phyloP scores from a whole-genome alignment of 2,329 filamentous ascomycete genomes.

The Stachybotrys echinatus region DNA sequence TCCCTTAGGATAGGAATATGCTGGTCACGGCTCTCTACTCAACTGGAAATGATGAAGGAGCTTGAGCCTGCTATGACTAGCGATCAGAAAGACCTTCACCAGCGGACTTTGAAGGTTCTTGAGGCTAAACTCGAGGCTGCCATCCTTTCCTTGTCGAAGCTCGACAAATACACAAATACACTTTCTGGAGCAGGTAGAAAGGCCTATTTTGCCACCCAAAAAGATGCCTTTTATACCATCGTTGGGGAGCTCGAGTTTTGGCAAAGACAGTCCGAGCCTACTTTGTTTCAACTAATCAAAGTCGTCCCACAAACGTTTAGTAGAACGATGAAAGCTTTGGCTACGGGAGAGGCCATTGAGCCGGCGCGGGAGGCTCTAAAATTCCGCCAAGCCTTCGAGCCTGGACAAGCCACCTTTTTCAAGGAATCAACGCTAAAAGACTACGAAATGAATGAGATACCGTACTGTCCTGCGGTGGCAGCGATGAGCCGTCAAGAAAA shows the following conservation, averaged over 20 bases:
- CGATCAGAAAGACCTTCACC: constrained; percentile 10
- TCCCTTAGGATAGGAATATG: constrained; percentile 11
- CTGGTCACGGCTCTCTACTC: constrained; percentile 10
- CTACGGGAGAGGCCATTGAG: background rate
- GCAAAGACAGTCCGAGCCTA: constrained; percentile 5
- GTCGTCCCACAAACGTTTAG: background rate
- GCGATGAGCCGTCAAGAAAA: background rate
- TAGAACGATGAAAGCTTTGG: background rate
- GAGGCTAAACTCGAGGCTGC: constrained; percentile 10
- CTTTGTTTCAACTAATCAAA: constrained; percentile 6
- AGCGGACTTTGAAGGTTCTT: constrained; percentile 10
- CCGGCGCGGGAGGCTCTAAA: background rate
- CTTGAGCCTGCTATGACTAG: constrained; percentile 10
- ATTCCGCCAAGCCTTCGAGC: constrained; percentile 1
- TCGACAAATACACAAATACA: background rate
- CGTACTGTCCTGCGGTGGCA: no score
- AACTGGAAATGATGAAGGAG: constrained; percentile 10
- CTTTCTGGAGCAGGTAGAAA: background rate
- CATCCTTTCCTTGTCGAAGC: background rate
- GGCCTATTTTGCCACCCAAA: background rate
- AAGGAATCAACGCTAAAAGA: no score
- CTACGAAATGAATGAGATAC: no score
- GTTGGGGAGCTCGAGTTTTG: constrained; percentile 5
- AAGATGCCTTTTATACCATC: background rate
- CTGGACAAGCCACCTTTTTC: no score